Percentiles rank a stretch among this genome's conserved stretches.
Evolutionary conservation across 345 rosid genomes (phyloP).

Genomic region (Limnanthes douglasii): DNA sequence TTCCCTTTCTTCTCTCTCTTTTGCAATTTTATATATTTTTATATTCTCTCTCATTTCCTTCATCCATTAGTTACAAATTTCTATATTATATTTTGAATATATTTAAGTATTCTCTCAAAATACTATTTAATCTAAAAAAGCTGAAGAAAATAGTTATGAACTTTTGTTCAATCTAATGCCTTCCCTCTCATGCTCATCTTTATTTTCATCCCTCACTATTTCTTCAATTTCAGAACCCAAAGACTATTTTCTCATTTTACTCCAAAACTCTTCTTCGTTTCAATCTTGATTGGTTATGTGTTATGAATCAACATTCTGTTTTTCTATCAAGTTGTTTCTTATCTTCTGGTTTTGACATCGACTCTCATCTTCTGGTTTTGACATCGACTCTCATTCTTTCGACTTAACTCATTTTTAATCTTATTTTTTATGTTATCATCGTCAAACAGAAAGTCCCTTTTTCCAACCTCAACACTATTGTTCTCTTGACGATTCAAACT

Average conservation of each 20-base stretch:
- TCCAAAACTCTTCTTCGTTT: constrained; percentile 19
- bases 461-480: constrained; percentile 62
- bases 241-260: constrained; percentile 55
- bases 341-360: constrained; percentile 82
- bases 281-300: constrained; percentile 38
- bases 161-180: constrained; percentile 83
- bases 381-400: constrained; percentile 81
- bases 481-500: constrained; percentile 41
- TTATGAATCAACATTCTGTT: constrained; percentile 82
- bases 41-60: no score
- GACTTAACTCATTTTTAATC: constrained; percentile 69
- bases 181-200: constrained; percentile 55
- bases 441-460: constrained; percentile 66
- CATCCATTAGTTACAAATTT: no score
- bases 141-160: constrained; percentile 75
- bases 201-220: constrained; percentile 33
- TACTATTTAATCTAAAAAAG: constrained; percentile 79
- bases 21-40: no score
- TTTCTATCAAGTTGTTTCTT: constrained; percentile 75
- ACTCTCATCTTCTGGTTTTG: constrained; percentile 68
- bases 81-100: no score
- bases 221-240: constrained; percentile 22
- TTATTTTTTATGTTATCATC: constrained; percentile 59
- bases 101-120: constrained; percentile 55
- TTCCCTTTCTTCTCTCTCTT: no score